These are phyloP conservation scores for Fusarium buharicum DNA, from an alignment of 2,329 filamentous ascomycete genomes.

Conservation along the genomic window DNA sequence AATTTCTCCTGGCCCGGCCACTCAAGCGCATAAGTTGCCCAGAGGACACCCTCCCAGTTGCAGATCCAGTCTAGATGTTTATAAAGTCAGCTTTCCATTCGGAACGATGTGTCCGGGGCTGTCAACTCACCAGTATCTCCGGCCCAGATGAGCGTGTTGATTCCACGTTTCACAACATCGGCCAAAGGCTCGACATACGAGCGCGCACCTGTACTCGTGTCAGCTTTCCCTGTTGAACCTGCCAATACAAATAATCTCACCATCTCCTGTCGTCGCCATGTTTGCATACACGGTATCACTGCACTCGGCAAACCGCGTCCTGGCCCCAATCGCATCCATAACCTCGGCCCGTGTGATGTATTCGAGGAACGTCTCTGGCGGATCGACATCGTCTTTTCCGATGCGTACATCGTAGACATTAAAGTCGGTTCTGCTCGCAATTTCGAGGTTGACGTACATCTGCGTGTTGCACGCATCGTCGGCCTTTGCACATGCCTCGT, in stretches of 20 bases:
- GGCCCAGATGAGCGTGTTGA: conserved; percentile 64
- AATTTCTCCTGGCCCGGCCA: conserved; percentile 57
- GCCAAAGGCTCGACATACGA: conserved; percentile 58
- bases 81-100: conserved; percentile 3
- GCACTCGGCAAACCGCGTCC: conserved; percentile 41
- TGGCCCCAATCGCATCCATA: conserved; percentile 42
- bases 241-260: conserved; percentile 12
- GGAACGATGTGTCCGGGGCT: background rate
- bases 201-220: conserved; percentile 49
- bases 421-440: conserved; percentile 48
- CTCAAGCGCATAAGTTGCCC: conserved; percentile 57
- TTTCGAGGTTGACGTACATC: conserved; percentile 42
- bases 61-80: conserved; percentile 61
- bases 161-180: conserved; percentile 58
- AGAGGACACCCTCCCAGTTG: conserved; percentile 65
- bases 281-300: conserved; percentile 39
- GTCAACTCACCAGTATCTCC: conserved; percentile 58
- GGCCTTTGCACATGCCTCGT: conserved; percentile 44
- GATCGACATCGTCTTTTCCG: conserved; percentile 31
- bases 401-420: conserved; percentile 61
- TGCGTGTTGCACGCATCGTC: conserved; percentile 43
- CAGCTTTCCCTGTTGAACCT: background rate
- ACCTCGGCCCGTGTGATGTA: conserved; percentile 41
- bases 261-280: conserved; percentile 41
- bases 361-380: conserved; percentile 41